Conservation (phyloP, 1,284 basidiomycete genomes). For the Hypsizygus ulmarius region DNA sequence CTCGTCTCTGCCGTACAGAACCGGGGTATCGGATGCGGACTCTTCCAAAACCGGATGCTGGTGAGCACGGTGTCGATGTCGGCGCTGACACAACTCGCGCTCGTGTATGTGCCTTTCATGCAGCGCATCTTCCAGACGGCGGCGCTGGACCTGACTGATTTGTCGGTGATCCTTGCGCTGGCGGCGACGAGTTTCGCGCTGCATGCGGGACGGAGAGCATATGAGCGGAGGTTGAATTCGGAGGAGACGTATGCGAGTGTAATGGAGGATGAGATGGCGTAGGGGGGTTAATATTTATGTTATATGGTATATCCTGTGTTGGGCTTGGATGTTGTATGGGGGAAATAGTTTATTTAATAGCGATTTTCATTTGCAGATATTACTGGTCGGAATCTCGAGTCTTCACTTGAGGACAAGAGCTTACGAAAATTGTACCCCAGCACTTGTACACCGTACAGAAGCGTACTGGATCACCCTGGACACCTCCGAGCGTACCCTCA, state of each 20-base stretch:
- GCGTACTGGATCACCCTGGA: too few species aligned
- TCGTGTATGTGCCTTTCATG: conserved; percentile 90
- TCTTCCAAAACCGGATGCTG: conserved; percentile 87
- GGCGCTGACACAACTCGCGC: conserved; percentile 76
- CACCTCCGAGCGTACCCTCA: too few species aligned
- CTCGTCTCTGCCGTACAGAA: conserved; percentile 94
- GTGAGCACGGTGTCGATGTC: conserved; percentile 84
- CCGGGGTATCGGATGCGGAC: conserved; percentile 79
- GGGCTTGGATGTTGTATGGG: too few species aligned
- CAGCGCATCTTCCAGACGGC: conserved; percentile 95
- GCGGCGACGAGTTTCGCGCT: conserved; percentile 66
- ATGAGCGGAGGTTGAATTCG: conserved; percentile 51
- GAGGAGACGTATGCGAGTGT: conserved; percentile 33
- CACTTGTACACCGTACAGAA: too few species aligned
- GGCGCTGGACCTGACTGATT: conserved; percentile 66
- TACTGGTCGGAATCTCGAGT: too few species aligned
- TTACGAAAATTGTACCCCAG: too few species aligned
- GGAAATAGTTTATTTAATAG: too few species aligned
- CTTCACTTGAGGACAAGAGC: too few species aligned
- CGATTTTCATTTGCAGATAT: too few species aligned
- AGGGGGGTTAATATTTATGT: background rate
- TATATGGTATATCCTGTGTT: too few species aligned
- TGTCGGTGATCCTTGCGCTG: conserved; percentile 71
- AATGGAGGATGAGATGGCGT: conserved; percentile 37
- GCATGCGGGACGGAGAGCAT: conserved; percentile 81